phyloP scores from a whole-genome alignment of 768 basidiomycete species.

The Pleurotus tuber-regium region DNA sequence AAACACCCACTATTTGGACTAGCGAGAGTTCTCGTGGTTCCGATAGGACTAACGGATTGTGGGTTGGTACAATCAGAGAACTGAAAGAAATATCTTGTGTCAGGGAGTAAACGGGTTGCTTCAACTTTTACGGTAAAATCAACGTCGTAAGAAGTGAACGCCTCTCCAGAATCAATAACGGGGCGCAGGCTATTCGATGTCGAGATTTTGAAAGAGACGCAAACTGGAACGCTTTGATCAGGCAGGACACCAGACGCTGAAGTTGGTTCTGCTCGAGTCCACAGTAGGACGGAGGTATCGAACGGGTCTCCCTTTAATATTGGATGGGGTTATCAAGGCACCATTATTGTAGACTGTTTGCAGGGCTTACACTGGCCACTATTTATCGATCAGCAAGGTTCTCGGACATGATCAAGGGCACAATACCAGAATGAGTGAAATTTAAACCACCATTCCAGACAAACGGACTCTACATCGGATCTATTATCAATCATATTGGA shows the following conservation, averaged over 20 bases:
- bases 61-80: constrained; percentile 54
- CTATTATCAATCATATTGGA: not conserved
- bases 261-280: constrained; percentile 53
- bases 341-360: not conserved
- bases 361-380: constrained; percentile 43
- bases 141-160: constrained; percentile 56
- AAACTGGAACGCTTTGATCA: constrained; percentile 51
- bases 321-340: not conserved
- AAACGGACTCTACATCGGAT: constrained; percentile 33
- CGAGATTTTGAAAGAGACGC: constrained; percentile 45
- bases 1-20: constrained; percentile 38
- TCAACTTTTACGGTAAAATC: constrained; percentile 63
- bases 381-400: not conserved
- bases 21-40: constrained; percentile 52
- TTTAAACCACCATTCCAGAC: constrained; percentile 48
- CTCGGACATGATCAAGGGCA: not conserved
- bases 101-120: constrained; percentile 44
- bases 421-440: constrained; percentile 44
- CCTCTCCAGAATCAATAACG: constrained; percentile 41
- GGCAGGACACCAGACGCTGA: constrained; percentile 30
- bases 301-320: constrained; percentile 47
- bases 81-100: constrained; percentile 53
- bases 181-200: constrained; percentile 30
- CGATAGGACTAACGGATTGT: constrained; percentile 41
- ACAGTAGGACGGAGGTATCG: constrained; percentile 54